These are phyloP conservation scores for Linum trigynum DNA, from an alignment of 345 rosid species.

Conservation along the genomic window DNA sequence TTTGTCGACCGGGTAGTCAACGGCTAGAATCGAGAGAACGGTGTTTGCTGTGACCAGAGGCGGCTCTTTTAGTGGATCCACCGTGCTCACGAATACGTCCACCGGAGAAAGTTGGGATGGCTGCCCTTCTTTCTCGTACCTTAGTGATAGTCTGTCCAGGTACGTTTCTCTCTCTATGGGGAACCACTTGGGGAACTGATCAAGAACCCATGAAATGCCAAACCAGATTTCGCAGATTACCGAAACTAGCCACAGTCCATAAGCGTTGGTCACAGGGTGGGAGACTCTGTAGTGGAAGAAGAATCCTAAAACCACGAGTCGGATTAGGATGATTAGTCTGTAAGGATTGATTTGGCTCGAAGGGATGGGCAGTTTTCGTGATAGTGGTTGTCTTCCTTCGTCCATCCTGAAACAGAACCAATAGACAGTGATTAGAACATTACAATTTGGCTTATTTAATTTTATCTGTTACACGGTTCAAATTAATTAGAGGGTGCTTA, in stretches of 20 bases:
- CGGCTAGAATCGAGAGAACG: neutral
- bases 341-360: conserved; percentile 52
- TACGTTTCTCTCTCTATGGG: conserved; percentile 50
- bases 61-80: conserved; percentile 3
- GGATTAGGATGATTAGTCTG: conserved; percentile 41
- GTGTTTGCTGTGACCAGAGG: conserved; percentile 1
- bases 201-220: conserved; percentile 49
- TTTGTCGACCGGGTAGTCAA: neutral
- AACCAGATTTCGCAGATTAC: conserved; percentile 57
- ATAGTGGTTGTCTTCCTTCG: conserved; percentile 48
- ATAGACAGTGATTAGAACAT: neutral
- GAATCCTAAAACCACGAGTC: conserved; percentile 41
- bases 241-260: conserved; percentile 47
- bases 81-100: neutral
- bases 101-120: neutral
- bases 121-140: conserved; percentile 20
- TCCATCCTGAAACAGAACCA: conserved; percentile 32
- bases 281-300: conserved; percentile 45
- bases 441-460: neutral
- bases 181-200: conserved; percentile 56
- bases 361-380: conserved; percentile 37
- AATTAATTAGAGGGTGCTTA: conserved; percentile 15
- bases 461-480: neutral
- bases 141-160: conserved; percentile 44
- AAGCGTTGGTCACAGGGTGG: conserved; percentile 45